Percentiles rank a stretch among this genome's conserved stretches.
These are phyloP conservation scores for Geotrichum fermentans DNA, from an alignment of 1,139 yeast species.

Conservation along the genomic window DNA sequence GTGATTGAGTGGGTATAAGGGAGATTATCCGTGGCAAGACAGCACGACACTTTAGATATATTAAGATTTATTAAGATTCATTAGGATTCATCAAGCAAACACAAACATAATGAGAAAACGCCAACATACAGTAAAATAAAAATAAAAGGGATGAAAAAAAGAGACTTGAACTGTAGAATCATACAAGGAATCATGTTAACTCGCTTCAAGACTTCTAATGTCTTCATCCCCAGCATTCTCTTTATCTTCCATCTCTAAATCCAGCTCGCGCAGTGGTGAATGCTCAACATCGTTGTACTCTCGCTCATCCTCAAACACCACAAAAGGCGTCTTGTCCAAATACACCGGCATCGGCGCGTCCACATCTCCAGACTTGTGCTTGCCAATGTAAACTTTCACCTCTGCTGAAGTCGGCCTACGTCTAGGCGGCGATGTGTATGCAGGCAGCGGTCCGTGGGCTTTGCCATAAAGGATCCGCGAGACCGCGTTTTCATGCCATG, in stretches of 20 bases:
- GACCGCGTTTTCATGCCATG: background rate
- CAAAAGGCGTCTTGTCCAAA: background rate
- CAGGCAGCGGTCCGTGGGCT: background rate
- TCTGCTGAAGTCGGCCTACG: background rate
- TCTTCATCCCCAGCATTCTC: too few species aligned
- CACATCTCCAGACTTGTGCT: background rate
- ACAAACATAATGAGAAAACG: too few species aligned
- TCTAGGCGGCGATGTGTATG: background rate
- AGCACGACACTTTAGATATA: too few species aligned
- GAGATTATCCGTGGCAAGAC: too few species aligned
- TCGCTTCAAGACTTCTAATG: too few species aligned
- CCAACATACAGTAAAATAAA: too few species aligned
- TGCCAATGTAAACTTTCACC: background rate
- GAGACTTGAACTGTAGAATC: too few species aligned
- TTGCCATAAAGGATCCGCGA: background rate
- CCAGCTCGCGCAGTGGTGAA: background rate
- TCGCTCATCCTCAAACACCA: background rate
- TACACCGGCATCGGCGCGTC: background rate
- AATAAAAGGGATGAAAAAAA: too few species aligned
- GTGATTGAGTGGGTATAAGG: background rate
- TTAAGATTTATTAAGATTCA: too few species aligned
- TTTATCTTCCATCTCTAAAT: background rate
- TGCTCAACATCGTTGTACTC: background rate
- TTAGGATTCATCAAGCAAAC: too few species aligned
- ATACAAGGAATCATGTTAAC: too few species aligned